phyloP scores from a whole-genome alignment of 352 stramenopile species.

The Peronospora belbahrii region DNA sequence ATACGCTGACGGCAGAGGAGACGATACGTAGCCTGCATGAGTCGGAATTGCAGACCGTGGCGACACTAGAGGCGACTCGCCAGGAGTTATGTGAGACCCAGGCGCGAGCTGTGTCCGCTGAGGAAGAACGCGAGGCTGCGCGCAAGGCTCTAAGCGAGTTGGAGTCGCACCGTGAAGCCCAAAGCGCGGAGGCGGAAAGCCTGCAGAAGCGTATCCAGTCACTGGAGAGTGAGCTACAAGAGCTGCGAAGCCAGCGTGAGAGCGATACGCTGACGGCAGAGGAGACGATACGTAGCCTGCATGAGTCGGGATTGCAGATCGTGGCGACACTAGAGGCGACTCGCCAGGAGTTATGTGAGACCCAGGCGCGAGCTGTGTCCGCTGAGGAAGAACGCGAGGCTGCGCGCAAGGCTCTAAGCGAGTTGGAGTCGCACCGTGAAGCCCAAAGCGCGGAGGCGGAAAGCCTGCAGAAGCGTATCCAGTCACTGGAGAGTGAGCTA shows the following conservation, averaged over 20 bases:
- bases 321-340: conserved; percentile 11
- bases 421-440: conserved; percentile 13
- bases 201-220: conserved; percentile 8
- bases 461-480: conserved; percentile 1
- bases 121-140: conserved; percentile 12
- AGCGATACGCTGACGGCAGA: conserved; percentile 11
- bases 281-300: conserved; percentile 16
- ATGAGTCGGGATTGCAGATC: conserved; percentile 13
- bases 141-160: conserved; percentile 16
- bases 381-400: conserved; percentile 13
- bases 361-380: conserved; percentile 7
- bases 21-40: conserved; percentile 19
- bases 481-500: conserved; percentile 17
- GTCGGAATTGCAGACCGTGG: conserved; percentile 7
- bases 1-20: conserved; percentile 13
- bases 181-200: conserved; percentile 4
- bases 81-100: conserved; percentile 19
- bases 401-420: conserved; percentile 8
- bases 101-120: conserved; percentile 7
- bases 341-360: conserved; percentile 17
- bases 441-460: conserved; percentile 8
- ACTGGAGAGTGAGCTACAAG: conserved; percentile 19
- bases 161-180: conserved; percentile 10
- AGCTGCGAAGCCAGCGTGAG: conserved; percentile 15
- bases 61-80: conserved; percentile 16